Evolutionary conservation across 2,329 filamentous ascomycete species (phyloP).

Genomic region (Penicillium sp.): DNA sequence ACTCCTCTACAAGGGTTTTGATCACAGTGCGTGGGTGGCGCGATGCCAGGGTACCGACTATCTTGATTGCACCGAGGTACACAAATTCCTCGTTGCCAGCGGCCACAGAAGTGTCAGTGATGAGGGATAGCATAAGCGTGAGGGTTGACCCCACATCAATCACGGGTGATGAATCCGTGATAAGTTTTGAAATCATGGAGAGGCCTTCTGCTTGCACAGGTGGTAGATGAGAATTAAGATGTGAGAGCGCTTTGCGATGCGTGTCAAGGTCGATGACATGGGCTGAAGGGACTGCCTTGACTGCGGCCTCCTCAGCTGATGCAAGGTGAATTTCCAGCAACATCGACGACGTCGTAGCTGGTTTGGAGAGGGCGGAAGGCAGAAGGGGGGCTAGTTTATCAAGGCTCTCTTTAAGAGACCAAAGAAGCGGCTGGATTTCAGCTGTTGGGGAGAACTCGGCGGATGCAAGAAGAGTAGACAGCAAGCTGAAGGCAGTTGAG

Average conservation of each 20-base stretch:
- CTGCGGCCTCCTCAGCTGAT: constrained; percentile 23
- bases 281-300: constrained; percentile 18
- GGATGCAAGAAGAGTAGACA: constrained; percentile 44
- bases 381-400: constrained; percentile 37
- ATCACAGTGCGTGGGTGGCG: constrained; percentile 42
- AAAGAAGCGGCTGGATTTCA: constrained; percentile 30
- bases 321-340: constrained; percentile 42
- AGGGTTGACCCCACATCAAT: constrained; percentile 45
- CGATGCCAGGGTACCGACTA: constrained; percentile 41
- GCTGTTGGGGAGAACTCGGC: constrained; percentile 37
- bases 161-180: constrained; percentile 42
- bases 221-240: constrained; percentile 40
- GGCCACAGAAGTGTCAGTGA: constrained; percentile 34
- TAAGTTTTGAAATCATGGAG: constrained; percentile 38
- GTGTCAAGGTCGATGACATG: constrained; percentile 38
- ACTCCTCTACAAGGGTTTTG: constrained; percentile 40
- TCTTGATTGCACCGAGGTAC: constrained; percentile 44
- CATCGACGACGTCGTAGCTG: constrained; percentile 42
- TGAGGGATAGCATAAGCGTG: constrained; percentile 39
- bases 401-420: constrained; percentile 35
- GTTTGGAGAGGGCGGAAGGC: constrained; percentile 33
- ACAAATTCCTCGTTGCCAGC: constrained; percentile 42
- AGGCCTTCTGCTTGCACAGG: constrained; percentile 46
- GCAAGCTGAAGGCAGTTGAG: constrained; percentile 41
- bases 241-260: constrained; percentile 41